These are phyloP conservation scores for Lolium perenne DNA, from an alignment of 176 grass and related monocot genomes.

Conservation along the genomic window DNA sequence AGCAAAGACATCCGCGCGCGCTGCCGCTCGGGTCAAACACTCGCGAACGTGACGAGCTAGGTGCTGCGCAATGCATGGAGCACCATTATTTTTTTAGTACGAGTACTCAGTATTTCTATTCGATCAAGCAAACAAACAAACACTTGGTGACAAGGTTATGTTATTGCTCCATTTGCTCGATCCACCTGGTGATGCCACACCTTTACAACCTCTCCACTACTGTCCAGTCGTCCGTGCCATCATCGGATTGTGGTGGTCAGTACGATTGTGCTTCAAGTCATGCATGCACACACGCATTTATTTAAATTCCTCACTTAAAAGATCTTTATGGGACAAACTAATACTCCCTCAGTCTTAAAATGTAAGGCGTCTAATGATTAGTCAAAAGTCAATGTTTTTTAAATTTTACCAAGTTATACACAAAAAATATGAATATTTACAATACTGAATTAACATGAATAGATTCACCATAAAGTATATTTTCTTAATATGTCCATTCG, in stretches of 20 bases:
- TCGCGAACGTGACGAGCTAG: neutral
- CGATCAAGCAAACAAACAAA: neutral
- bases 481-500: no score
- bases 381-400: no score
- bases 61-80: neutral
- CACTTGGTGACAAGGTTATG: neutral
- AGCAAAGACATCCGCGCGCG: neutral
- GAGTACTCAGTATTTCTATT: no score
- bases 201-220: conserved; percentile 28
- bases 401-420: no score
- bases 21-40: conserved; percentile 15
- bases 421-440: no score
- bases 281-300: neutral
- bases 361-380: no score
- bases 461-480: no score
- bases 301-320: no score
- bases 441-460: no score
- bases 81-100: neutral
- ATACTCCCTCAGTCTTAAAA: no score
- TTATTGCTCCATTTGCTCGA: neutral
- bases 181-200: neutral
- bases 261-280: neutral
- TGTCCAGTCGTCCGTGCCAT: neutral
- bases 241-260: neutral
- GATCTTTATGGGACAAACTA: no score